Conservation (phyloP, 2,329 filamentous ascomycete species). For the Tolypocladium nubicola region DNA sequence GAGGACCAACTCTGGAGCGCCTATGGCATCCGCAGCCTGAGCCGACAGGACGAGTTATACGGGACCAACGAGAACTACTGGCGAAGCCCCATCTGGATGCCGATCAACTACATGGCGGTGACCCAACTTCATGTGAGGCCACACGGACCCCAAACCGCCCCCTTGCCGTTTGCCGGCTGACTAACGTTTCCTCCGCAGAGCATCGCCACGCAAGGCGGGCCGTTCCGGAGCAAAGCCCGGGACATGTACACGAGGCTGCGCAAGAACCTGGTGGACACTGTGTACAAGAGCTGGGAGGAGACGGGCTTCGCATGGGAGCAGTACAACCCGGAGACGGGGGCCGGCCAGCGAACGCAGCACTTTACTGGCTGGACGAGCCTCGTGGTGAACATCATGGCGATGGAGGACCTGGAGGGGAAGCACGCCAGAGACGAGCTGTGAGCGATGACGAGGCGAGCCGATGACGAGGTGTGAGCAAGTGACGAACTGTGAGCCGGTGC, state of each 20-base stretch:
- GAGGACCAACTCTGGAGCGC: slow-evolving; percentile 83
- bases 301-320: slow-evolving; percentile 99
- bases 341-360: slow-evolving; percentile 91
- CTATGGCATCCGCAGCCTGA: slow-evolving; percentile 81
- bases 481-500: slow-evolving; percentile 34
- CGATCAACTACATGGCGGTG: slow-evolving; percentile 85
- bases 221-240: slow-evolving; percentile 57
- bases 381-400: slow-evolving; percentile 93
- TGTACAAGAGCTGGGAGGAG: slow-evolving; percentile 77
- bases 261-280: slow-evolving; percentile 77
- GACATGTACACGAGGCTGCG: slow-evolving; percentile 68
- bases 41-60: slow-evolving; percentile 72
- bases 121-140: slow-evolving; percentile 65
- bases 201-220: slow-evolving; percentile 54
- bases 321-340: slow-evolving; percentile 87
- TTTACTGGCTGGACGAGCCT: slow-evolving; percentile 99
- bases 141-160: neutral
- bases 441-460: neutral
- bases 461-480: too few relatives aligned
- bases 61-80: slow-evolving; percentile 95
- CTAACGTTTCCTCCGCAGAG: slow-evolving; percentile 27
- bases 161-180: neutral
- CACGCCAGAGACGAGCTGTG: slow-evolving; percentile 38
- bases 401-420: slow-evolving; percentile 56
- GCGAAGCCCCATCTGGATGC: slow-evolving; percentile 90